Evolutionary conservation across 345 rosid species (phyloP), one percentile per base, ranked within the genome.

Genomic region (Reutealis trisperma): DNA sequence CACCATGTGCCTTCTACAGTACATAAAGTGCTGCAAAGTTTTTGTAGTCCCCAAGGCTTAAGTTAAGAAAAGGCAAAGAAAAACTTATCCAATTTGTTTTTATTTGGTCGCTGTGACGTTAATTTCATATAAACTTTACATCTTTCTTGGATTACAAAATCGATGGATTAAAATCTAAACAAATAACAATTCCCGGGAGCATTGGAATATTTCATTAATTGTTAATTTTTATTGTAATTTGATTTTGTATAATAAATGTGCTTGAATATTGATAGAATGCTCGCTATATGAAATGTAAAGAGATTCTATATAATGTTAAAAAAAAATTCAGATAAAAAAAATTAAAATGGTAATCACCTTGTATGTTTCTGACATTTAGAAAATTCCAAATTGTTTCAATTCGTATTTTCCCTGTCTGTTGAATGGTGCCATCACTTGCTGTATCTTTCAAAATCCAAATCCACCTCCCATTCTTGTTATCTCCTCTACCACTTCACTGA

Each of bases 1-100:
- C 63, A 14, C 63, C 78, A 65, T 75, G 78, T 70, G 74, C 73
- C 21, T 64, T 72, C 62, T 68, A 15, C 34, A 49, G 21, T 61
- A 8, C 45, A 67, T 32, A 49, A 70, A 55, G 54, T 66, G 64
- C 71, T 34, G 71, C 60, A 41, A 70, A 70, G 8, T 16, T n/a
- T 27, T 51, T 64, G 32, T 30, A 34, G 49, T 55, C 73, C 54
- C 45, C 51, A 8, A 30, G 30, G 63, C 22, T 21, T 8, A 7
- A 22, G 14, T 47, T 47, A 2, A 16, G 18, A 42, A 61, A 27
- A 45, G 58, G 37, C 22, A 61, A 45, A 32, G 77, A 34, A 51
- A 30, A 55, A 34, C 25, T 6, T 12, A 32, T 30, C 61, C 3
- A 30, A 19, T 55, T 67, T 75, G 59, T 45, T 21, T 58, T 60